Evolutionary conservation across 805 yeast genomes (phyloP).

Genomic region (Sugiyamaella floridensis): DNA sequence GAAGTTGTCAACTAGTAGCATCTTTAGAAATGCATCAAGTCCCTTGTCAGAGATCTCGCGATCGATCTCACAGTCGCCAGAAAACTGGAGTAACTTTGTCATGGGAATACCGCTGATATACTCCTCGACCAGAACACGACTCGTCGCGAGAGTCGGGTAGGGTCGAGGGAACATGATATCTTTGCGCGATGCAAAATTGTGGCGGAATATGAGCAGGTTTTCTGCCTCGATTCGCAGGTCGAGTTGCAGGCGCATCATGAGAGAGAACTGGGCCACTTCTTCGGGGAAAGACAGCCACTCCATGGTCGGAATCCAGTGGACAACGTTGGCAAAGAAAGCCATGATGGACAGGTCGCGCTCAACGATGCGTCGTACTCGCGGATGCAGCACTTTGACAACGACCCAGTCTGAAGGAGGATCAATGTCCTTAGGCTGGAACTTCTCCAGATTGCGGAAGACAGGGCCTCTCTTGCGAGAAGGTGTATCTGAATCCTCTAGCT

Average conservation of each 20-base stretch:
- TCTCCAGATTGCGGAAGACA: constrained; percentile 1
- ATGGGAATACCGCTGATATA: constrained; percentile 77
- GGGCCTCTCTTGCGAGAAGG: neutral
- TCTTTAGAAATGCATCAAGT: constrained; percentile 83
- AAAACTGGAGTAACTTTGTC: constrained; percentile 50
- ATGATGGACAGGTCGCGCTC: constrained; percentile 78
- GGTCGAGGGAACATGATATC: constrained; percentile 81
- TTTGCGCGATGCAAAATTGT: constrained; percentile 50
- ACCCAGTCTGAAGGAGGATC: constrained; percentile 36
- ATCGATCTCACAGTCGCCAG: constrained; percentile 32
- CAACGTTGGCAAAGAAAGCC: constrained; percentile 65
- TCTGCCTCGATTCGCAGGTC: constrained; percentile 86
- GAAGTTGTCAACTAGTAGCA: constrained; percentile 89
- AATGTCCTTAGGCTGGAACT: constrained; percentile 1
- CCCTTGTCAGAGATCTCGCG: constrained; percentile 66
- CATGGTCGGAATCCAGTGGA: constrained; percentile 82
- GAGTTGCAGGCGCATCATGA: constrained; percentile 80
- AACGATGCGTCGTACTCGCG: constrained; percentile 65
- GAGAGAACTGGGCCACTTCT: constrained; percentile 82
- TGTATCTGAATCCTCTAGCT: constrained; percentile 8
- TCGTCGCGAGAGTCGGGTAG: constrained; percentile 52
- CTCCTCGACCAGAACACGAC: constrained; percentile 79
- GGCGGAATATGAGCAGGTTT: constrained; percentile 64
- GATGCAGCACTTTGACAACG: constrained; percentile 91
- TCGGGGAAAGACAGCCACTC: constrained; percentile 95